Evolutionary conservation across 106 monocot species (phyloP), one percentile per base, ranked within the genome.

Genomic region (Hemerocallis citrina): DNA sequence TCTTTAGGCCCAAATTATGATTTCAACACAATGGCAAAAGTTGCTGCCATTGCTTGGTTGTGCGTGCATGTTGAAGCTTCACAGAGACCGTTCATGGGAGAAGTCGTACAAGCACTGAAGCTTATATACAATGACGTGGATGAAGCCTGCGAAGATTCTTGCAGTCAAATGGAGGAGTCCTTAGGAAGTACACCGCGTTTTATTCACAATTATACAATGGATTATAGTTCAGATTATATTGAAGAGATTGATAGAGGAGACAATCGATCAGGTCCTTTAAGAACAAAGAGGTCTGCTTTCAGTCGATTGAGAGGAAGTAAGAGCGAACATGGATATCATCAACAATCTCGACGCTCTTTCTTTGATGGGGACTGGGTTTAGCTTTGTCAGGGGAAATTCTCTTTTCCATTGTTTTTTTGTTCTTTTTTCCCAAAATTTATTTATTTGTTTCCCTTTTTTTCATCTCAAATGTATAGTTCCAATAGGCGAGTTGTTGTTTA

Each of bases 211-310:
- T 56, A 13, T 59, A 84, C 86, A 0, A 89, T 95, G 90, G 95
- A 86, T 28, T 84, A 84, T 15, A 77, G 83, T 57, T 90, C 84
- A 9, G 96, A 79, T 21, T 74, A 72, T 27, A 61, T 76, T 38
- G 80, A 83, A 21, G 83, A 75, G 27, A 50, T 64, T 17, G 23
- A 59, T 13, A 27, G 59, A 6, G 20, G 74, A 59, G 67, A 58
- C 15, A 94, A 81, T 55, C 68, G 84, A 42, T 98, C 96, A 1
- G 90, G 85, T 42, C 85, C 91, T 24, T 49, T 98, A 27, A 68
- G 75, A 71, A 75, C 68, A 6, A 84, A 75, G 74, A 80, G 61
- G 20, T 46, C 59, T 1, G 44, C 66, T 13, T 79, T 87, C 49
- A 69, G 58, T 65, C 67, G 79, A 59, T 70, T 84, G 50, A 81